phyloP scores from a whole-genome alignment of 768 basidiomycete genomes.

The Xerocomus potaroensis region DNA sequence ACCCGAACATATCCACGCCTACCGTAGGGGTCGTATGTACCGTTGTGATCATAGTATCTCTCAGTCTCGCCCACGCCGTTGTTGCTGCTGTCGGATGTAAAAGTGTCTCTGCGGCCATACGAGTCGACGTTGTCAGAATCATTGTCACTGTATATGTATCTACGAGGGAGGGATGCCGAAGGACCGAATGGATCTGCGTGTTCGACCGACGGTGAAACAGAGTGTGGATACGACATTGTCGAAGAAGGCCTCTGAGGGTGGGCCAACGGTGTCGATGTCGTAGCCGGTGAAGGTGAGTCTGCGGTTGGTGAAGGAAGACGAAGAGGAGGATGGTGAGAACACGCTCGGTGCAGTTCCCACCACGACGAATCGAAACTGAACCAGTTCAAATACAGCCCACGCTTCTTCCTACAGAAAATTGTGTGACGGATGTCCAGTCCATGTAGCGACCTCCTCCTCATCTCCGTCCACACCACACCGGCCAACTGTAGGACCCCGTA shows the following conservation, averaged over 20 bases:
- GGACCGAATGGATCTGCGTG: constrained; percentile 63
- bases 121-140: constrained; percentile 66
- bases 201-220: constrained; percentile 57
- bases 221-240: constrained; percentile 48
- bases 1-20: constrained; percentile 17
- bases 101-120: constrained; percentile 63
- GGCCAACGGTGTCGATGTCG: constrained; percentile 16
- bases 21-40: constrained; percentile 65
- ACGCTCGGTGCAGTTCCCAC: constrained; percentile 23
- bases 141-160: constrained; percentile 65
- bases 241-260: constrained; percentile 10
- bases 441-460: no score
- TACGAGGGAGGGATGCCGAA: constrained; percentile 34
- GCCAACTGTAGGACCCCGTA: no score
- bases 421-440: no score
- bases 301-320: constrained; percentile 6
- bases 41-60: constrained; percentile 61
- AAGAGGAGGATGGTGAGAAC: constrained; percentile 15
- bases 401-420: not conserved
- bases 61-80: constrained; percentile 40
- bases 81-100: constrained; percentile 66
- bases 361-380: constrained; percentile 17
- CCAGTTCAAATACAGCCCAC: constrained; percentile 14
- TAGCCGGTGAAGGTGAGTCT: constrained; percentile 2
- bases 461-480: constrained; percentile 7